Percentiles rank a stretch among this genome's conserved stretches.
Conservation (phyloP, 768 basidiomycete genomes). For the Daedaleopsis sinensis region DNA sequence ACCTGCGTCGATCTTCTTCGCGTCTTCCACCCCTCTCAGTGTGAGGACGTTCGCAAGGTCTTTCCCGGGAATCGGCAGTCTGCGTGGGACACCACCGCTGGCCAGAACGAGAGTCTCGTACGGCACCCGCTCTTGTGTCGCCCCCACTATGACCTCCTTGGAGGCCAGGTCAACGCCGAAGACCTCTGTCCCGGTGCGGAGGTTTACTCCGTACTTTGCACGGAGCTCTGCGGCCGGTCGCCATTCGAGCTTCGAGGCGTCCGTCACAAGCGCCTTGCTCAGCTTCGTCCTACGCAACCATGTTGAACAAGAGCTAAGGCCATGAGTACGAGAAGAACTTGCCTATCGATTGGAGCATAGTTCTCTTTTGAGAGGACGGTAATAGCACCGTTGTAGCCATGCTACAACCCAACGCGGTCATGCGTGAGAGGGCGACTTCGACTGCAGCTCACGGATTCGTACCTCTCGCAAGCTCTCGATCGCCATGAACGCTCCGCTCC, state of each 20-base stretch:
- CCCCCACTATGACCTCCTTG: slow-evolving; percentile 65
- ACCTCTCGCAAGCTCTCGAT: slow-evolving; percentile 86
- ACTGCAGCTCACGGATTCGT: slow-evolving; percentile 11
- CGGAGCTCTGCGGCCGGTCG: slow-evolving; percentile 72
- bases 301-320: not conserved
- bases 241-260: slow-evolving; percentile 78
- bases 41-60: slow-evolving; percentile 78
- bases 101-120: slow-evolving; percentile 86
- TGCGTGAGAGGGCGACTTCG: not conserved
- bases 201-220: slow-evolving; percentile 69
- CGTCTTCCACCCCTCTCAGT: slow-evolving; percentile 69
- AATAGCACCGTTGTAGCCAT: slow-evolving; percentile 78
- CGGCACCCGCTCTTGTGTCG: slow-evolving; percentile 56
- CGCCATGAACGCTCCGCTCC: slow-evolving; percentile 74
- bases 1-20: slow-evolving; percentile 75
- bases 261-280: slow-evolving; percentile 82
- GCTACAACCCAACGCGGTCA: slow-evolving; percentile 41
- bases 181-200: slow-evolving; percentile 69
- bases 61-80: slow-evolving; percentile 76
- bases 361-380: slow-evolving; percentile 79
- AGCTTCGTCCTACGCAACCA: slow-evolving; percentile 68
- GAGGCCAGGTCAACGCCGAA: slow-evolving; percentile 65
- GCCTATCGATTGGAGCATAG: slow-evolving; percentile 86
- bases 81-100: slow-evolving; percentile 71
- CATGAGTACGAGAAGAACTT: not conserved